Percentiles rank a stretch among this genome's conserved stretches.
Evolutionary conservation across 345 rosid species (phyloP).

Genomic region (Euphorbia pulcherrima): DNA sequence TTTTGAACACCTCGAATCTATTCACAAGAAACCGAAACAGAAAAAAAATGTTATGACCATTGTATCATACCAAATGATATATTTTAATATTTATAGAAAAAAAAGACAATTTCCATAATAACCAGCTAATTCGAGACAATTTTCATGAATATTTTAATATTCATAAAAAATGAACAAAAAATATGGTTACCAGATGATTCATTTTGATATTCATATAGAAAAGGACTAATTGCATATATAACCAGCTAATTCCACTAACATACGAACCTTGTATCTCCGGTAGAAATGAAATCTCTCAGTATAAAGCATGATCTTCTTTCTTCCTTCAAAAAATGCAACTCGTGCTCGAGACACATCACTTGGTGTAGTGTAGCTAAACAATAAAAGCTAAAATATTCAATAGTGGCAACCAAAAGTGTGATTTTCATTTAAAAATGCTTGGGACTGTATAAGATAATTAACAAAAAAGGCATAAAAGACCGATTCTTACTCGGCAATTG

Average conservation of each 20-base stretch:
- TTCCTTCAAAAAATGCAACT: constrained; percentile 65
- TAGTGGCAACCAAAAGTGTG: constrained; percentile 4
- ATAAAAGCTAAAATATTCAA: constrained; percentile 7
- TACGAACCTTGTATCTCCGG: constrained; percentile 80
- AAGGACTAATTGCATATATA: too few species aligned
- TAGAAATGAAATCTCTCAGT: constrained; percentile 85
- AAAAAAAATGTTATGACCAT: neutral
- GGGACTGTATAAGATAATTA: neutral
- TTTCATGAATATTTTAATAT: neutral
- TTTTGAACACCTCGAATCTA: constrained; percentile 87
- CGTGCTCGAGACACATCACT: constrained; percentile 79
- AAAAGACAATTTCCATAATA: too few species aligned
- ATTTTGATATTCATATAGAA: neutral
- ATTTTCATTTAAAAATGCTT: neutral
- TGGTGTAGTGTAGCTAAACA: constrained; percentile 58
- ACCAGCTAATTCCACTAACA: neutral
- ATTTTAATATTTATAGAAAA: neutral
- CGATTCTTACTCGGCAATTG: constrained; percentile 73
- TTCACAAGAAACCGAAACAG: constrained; percentile 15
- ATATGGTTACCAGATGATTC: neutral
- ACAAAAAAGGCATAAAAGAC: constrained; percentile 9
- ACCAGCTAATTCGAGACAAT: neutral
- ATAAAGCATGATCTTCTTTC: constrained; percentile 73
- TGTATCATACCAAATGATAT: neutral
- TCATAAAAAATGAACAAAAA: neutral